Conservation (phyloP, 805 yeast genomes). For the Teunomyces tritomae region DNA sequence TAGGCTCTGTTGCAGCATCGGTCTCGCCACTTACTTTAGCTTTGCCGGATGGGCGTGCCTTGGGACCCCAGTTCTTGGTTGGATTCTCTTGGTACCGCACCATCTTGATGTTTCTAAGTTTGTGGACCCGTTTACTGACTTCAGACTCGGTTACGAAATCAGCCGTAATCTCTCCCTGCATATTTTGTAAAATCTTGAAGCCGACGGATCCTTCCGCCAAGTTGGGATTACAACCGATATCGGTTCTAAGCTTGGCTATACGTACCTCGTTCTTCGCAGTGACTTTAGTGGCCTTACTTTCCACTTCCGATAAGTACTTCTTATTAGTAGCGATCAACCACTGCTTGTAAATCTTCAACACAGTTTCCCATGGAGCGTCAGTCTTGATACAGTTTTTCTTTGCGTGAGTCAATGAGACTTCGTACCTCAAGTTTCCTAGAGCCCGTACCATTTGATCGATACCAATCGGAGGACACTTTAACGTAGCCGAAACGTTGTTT, state of each 20-base stretch:
- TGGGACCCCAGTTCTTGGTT: slow-evolving; percentile 96
- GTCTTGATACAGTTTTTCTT: slow-evolving; percentile 84
- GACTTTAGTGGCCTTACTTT: slow-evolving; percentile 11
- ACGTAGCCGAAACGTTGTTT: slow-evolving; percentile 66
- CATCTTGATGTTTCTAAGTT: slow-evolving; percentile 70
- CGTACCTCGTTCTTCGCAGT: slow-evolving; percentile 9
- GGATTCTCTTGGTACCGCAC: slow-evolving; percentile 93
- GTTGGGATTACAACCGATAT: slow-evolving; percentile 40
- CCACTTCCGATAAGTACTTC: slow-evolving; percentile 21
- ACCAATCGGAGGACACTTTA: slow-evolving; percentile 84
- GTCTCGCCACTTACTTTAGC: neutral
- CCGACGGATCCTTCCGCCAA: slow-evolving; percentile 47
- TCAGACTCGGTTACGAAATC: slow-evolving; percentile 58
- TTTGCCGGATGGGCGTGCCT: slow-evolving; percentile 58
- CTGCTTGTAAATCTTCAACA: slow-evolving; percentile 70
- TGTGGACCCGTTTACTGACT: slow-evolving; percentile 54
- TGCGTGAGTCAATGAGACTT: slow-evolving; percentile 87
- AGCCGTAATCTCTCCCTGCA: slow-evolving; percentile 27
- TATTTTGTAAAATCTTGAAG: slow-evolving; percentile 49
- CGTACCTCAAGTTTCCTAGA: slow-evolving; percentile 76
- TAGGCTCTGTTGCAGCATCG: neutral
- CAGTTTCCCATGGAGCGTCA: slow-evolving; percentile 77
- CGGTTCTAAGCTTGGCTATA: slow-evolving; percentile 21
- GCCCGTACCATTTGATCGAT: slow-evolving; percentile 72
- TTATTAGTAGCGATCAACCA: slow-evolving; percentile 46